Percentiles rank a stretch among this genome's conserved stretches.
phyloP scores from a whole-genome alignment of 1,284 basidiomycete species.

The Cutaneotrichosporon sp. region DNA sequence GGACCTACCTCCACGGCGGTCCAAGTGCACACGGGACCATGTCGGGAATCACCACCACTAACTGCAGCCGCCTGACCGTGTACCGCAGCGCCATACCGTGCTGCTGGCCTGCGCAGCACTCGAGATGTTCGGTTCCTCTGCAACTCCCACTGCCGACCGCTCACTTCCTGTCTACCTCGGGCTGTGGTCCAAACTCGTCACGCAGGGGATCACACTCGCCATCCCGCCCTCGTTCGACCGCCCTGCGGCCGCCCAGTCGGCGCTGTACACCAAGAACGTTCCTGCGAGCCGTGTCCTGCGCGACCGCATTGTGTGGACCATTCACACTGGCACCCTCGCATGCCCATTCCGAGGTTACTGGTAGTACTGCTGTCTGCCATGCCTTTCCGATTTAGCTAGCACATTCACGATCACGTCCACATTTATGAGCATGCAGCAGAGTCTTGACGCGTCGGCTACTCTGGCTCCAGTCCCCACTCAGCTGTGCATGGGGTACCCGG shows the following conservation, averaged over 20 bases:
- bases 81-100: not conserved
- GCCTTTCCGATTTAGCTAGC: not conserved
- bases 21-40: not conserved
- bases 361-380: not conserved
- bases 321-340: not conserved
- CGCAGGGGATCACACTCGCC: not conserved
- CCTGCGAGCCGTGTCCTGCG: not conserved
- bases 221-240: conserved; percentile 1
- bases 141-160: not conserved
- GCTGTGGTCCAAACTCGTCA: not conserved
- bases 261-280: not conserved
- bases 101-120: not conserved
- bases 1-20: not conserved
- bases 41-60: not conserved
- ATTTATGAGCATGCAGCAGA: not conserved
- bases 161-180: not conserved
- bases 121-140: not conserved
- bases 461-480: not conserved
- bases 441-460: not conserved
- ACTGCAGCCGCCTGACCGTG: conserved; percentile 1
- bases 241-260: not conserved
- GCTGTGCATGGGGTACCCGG: too few species aligned
- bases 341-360: conserved; percentile 9
- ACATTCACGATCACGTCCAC: not conserved
- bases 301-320: conserved; percentile 4